Evolutionary conservation across 768 basidiomycete genomes (phyloP), one percentile per base, ranked within the genome.

Genomic region (Cystofilobasidium ferigula): DNA sequence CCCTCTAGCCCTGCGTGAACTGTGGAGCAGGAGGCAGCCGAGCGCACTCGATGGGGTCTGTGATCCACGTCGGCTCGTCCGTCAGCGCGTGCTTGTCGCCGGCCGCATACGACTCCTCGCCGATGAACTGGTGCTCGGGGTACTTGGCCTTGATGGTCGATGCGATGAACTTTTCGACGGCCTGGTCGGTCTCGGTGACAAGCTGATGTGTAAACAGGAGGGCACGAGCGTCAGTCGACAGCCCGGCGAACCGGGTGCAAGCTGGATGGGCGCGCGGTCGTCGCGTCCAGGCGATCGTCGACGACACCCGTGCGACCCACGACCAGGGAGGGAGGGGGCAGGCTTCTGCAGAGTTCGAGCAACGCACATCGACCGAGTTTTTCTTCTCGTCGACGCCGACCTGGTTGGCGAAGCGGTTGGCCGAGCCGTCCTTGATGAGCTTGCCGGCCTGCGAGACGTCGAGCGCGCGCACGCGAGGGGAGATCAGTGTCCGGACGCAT

Each of bases 151-250:
- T 30, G n/a, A 68, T 51, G 26, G 30, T 24, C 34, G 47, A 9
- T 2, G 54, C 56, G 22, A 62, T 48, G 45, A 63, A 68, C 24
- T 57, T 61, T 42, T 68, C 67, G 34, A 68, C 93, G 53, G 81
- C 83, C 42, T 92, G 86, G 75, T 98, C 93, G 72, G 89, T 95
- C 77, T 93, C 87, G 0, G 93, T 98, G 30, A 98, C 93, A 36
- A 97, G 79, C 77, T 77, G 69, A n/a, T n/a, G n/a, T n/a, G n/a
- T n/a, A n/a, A n/a, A n/a, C n/a, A n/a, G n/a, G n/a, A n/a, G n/a
- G n/a, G n/a, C n/a, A n/a, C n/a, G n/a, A n/a, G n/a, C n/a, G n/a
- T n/a, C n/a, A n/a, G n/a, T n/a, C n/a, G n/a, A n/a, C n/a, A n/a
- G n/a, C n/a, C n/a, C n/a, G n/a, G n/a, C n/a, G n/a, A n/a, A n/a